A percentile compares a stretch with the other conserved stretches of the same genome.
Conservation (phyloP, 352 stramenopile genomes). For the Phytopythium sindhum region DNA sequence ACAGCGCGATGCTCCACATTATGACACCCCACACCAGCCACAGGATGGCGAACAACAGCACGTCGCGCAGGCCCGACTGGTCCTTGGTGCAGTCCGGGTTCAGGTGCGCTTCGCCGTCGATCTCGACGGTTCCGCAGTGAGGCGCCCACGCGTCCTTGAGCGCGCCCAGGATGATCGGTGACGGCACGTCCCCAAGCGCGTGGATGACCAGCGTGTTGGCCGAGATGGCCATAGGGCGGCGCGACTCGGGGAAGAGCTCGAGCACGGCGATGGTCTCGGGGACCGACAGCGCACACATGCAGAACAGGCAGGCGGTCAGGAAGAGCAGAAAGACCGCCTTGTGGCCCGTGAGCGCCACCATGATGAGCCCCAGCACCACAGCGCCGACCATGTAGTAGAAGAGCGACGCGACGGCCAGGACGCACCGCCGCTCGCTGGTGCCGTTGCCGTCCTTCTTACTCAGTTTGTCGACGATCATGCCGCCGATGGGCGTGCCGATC, state of each 20-base stretch:
- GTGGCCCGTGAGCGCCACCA: constrained; percentile 52
- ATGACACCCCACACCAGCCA: constrained; percentile 75
- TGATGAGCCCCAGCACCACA: constrained; percentile 50
- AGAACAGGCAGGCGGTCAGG: constrained; percentile 67
- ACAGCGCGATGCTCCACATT: constrained; percentile 50
- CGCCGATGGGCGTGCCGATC: constrained; percentile 86
- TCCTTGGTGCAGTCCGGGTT: constrained; percentile 69
- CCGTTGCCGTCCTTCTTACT: constrained; percentile 26
- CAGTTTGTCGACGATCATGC: constrained; percentile 64
- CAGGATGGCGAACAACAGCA: constrained; percentile 72
- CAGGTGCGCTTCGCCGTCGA: constrained; percentile 48
- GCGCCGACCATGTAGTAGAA: constrained; percentile 63
- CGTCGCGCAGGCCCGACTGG: constrained; percentile 50
- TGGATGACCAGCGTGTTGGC: constrained; percentile 92
- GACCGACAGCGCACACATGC: constrained; percentile 70
- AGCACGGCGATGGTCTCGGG: constrained; percentile 88
- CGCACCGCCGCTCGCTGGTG: constrained; percentile 36
- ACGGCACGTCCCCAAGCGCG: constrained; percentile 92
- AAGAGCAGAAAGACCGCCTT: constrained; percentile 64
- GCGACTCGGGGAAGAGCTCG: constrained; percentile 82
- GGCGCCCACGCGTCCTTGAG: constrained; percentile 94
- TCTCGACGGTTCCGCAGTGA: constrained; percentile 71
- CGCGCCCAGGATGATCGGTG: constrained; percentile 89
- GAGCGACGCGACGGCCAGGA: constrained; percentile 59
- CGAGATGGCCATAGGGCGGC: constrained; percentile 88